phyloP scores from a whole-genome alignment of 2,329 filamentous ascomycete species.

The Ophiostoma sp. region DNA sequence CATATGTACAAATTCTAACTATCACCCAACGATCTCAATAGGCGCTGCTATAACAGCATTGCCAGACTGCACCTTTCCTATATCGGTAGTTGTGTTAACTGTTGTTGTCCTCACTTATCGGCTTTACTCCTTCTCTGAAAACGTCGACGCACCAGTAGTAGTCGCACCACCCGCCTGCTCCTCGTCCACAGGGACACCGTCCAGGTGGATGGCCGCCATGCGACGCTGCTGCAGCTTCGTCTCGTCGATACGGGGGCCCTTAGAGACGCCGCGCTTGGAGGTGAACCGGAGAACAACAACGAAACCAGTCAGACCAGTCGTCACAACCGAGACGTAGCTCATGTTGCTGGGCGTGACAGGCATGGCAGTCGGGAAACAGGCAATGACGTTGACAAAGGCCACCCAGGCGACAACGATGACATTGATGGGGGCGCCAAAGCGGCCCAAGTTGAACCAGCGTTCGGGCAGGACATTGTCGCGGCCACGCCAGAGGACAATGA shows the following conservation, averaged over 20 bases:
- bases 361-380: constrained; percentile 26
- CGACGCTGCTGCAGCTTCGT: constrained; percentile 20
- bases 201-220: constrained; percentile 12
- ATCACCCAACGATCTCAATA: background rate
- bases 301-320: constrained; percentile 11
- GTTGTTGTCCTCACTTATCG: background rate
- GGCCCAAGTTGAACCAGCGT: constrained; percentile 34
- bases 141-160: background rate
- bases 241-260: constrained; percentile 23
- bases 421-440: constrained; percentile 33
- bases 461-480: constrained; percentile 34
- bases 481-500: constrained; percentile 33
- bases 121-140: background rate
- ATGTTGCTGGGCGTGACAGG: constrained; percentile 31
- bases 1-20: background rate
- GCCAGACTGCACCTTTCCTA: background rate
- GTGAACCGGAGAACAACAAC: constrained; percentile 22
- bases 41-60: background rate
- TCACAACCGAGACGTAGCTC: constrained; percentile 28
- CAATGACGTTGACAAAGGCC: constrained; percentile 21
- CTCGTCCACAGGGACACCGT: constrained; percentile 13
- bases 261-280: constrained; percentile 18
- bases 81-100: background rate
- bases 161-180: background rate
- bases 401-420: constrained; percentile 22